Evolutionary conservation across 768 basidiomycete genomes (phyloP).

Genomic region (Boletus bicolor): DNA sequence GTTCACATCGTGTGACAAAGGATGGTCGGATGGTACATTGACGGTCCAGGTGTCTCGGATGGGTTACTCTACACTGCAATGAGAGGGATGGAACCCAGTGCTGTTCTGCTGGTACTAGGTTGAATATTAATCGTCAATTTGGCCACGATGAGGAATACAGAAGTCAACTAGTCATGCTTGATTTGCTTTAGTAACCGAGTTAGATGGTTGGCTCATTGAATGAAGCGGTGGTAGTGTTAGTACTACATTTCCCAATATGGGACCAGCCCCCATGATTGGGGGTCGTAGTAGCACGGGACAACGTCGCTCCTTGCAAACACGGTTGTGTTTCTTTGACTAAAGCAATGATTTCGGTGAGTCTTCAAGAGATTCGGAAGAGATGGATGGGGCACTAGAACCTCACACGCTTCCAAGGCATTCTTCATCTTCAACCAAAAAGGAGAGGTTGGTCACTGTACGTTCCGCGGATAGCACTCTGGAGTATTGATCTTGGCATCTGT

Average conservation of each 20-base stretch:
- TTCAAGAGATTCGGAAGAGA: neutral
- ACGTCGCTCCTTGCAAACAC: neutral
- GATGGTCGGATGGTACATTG: too few relatives aligned
- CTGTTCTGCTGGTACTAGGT: too few relatives aligned
- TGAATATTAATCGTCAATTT: too few relatives aligned
- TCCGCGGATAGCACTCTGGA: neutral
- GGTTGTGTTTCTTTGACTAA: slow-evolving; percentile 1
- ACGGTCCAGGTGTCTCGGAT: too few relatives aligned
- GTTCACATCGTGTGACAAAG: too few relatives aligned
- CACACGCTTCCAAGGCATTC: slow-evolving; percentile 67
- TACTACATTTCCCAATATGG: neutral
- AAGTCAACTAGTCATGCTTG: too few relatives aligned
- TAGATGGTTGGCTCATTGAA: too few relatives aligned
- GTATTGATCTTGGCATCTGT: slow-evolving; percentile 6
- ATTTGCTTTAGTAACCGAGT: too few relatives aligned
- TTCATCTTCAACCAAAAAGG: slow-evolving; percentile 99
- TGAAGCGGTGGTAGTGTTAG: neutral
- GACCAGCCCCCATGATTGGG: slow-evolving; percentile 5
- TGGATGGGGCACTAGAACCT: neutral
- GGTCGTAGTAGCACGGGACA: neutral
- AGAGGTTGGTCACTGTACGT: slow-evolving; percentile 60
- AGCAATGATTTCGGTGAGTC: slow-evolving; percentile 48
- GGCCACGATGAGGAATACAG: too few relatives aligned
- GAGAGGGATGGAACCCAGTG: too few relatives aligned
- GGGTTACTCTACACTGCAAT: too few relatives aligned